phyloP scores from a whole-genome alignment of 2,329 filamentous ascomycete species.

The Penicillium glabrum region DNA sequence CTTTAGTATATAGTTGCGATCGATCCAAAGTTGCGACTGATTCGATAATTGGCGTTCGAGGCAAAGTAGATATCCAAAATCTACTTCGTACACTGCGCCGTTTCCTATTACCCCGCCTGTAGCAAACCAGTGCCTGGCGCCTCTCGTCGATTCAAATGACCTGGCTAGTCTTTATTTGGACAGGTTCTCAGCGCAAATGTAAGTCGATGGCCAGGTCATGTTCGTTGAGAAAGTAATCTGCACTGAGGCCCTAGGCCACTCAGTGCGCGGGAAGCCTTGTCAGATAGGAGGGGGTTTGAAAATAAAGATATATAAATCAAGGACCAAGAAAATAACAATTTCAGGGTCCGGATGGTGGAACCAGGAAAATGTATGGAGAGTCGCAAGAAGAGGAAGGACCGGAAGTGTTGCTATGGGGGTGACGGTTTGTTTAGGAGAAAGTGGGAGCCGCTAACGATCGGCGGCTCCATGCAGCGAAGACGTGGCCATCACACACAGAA shows the following conservation, averaged over 20 bases:
- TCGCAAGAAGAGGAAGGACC: constrained; percentile 5
- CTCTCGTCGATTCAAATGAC: constrained; percentile 5
- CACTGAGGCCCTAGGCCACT: constrained; percentile 33
- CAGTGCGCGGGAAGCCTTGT: constrained; percentile 26
- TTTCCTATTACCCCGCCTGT: background rate
- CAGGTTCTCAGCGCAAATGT: constrained; percentile 12
- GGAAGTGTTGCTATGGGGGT: constrained; percentile 13
- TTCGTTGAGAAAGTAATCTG: constrained; percentile 27
- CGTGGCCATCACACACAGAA: constrained; percentile 23
- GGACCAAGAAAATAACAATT: background rate
- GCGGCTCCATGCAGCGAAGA: constrained; percentile 25
- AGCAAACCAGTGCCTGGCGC: background rate
- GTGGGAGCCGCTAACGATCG: constrained; percentile 27
- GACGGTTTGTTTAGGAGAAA: constrained; percentile 22
- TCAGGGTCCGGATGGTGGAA: background rate
- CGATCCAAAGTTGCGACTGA: background rate
- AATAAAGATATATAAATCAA: background rate
- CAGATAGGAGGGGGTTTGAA: background rate
- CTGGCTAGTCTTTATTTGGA: constrained; percentile 15
- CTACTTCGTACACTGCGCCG: background rate
- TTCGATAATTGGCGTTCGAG: background rate
- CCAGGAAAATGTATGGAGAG: constrained; percentile 5
- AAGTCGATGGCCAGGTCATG: constrained; percentile 28
- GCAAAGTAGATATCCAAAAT: background rate
- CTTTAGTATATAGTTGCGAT: constrained; percentile 3